Evolutionary conservation across 768 basidiomycete species (phyloP).

Genomic region (Suillus variegatus): DNA sequence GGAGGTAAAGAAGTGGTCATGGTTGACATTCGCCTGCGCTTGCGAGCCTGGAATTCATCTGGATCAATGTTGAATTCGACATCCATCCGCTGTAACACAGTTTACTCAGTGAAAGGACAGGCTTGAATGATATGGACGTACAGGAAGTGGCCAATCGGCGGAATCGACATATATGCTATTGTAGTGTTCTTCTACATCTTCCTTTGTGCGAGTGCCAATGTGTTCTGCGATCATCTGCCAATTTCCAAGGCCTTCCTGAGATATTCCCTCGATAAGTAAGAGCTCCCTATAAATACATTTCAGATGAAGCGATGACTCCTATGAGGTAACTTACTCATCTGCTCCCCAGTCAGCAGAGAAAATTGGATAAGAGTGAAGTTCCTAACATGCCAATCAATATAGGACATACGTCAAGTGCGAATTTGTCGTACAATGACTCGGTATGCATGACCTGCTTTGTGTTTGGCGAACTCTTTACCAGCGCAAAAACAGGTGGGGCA

Average conservation of each 20-base stretch:
- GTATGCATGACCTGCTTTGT: slow-evolving; percentile 87
- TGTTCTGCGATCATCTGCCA: slow-evolving; percentile 97
- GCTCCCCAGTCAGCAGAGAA: slow-evolving; percentile 96
- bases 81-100: slow-evolving; percentile 41
- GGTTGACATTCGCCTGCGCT: slow-evolving; percentile 83
- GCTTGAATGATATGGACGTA: slow-evolving; percentile 38
- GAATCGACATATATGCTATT: slow-evolving; percentile 78
- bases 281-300: slow-evolving; percentile 63
- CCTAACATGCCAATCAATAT: slow-evolving; percentile 47
- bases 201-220: slow-evolving; percentile 90
- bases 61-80: slow-evolving; percentile 69
- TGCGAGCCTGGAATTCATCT: slow-evolving; percentile 84
- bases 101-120: slow-evolving; percentile 17
- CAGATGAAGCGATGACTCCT: background rate
- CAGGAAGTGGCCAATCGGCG: slow-evolving; percentile 78
- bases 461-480: slow-evolving; percentile 85
- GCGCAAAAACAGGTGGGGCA: slow-evolving; percentile 92
- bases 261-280: slow-evolving; percentile 83
- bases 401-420: slow-evolving; percentile 10
- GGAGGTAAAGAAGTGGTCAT: slow-evolving; percentile 62
- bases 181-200: slow-evolving; percentile 93
- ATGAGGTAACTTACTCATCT: slow-evolving; percentile 71
- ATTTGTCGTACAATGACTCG: slow-evolving; percentile 74
- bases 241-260: slow-evolving; percentile 88
- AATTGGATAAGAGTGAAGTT: slow-evolving; percentile 95